These are phyloP conservation scores for Cyberlindnera nakhonratchasimensis DNA, from an alignment of 805 yeast species.

Conservation along the genomic window DNA sequence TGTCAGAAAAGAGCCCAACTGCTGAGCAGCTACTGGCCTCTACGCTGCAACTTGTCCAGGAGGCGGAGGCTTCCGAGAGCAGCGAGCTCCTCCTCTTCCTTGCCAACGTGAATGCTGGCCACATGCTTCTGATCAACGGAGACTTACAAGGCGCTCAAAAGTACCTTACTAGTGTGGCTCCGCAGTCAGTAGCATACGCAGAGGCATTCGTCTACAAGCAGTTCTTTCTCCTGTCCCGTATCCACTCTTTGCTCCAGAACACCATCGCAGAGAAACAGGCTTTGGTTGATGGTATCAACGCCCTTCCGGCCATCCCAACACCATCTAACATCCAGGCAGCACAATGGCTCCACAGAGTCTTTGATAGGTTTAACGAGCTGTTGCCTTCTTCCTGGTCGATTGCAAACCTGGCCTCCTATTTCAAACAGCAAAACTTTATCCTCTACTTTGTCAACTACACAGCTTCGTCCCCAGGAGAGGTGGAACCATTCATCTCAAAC, in stretches of 20 bases:
- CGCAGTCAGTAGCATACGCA: slow-evolving; percentile 1
- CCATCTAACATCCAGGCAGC: slow-evolving; percentile 22
- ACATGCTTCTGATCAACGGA: slow-evolving; percentile 2
- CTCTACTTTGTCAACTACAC: slow-evolving; percentile 14
- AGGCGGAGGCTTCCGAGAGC: not conserved
- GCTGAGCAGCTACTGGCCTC: not conserved
- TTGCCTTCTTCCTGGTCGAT: not conserved
- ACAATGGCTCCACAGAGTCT: slow-evolving; percentile 21
- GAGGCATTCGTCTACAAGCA: slow-evolving; percentile 16
- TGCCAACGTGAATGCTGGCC: slow-evolving; percentile 6
- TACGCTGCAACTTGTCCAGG: not conserved
- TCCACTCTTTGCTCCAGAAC: slow-evolving; percentile 4
- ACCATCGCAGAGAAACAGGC: slow-evolving; percentile 2
- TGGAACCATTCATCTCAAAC: slow-evolving; percentile 11
- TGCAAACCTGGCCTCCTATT: slow-evolving; percentile 5
- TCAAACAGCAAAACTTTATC: slow-evolving; percentile 18
- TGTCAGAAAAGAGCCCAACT: not conserved
- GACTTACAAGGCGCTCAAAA: slow-evolving; percentile 1
- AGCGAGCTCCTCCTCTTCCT: not conserved
- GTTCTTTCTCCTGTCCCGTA: slow-evolving; percentile 9
- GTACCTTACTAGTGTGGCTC: not conserved
- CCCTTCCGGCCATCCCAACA: slow-evolving; percentile 14
- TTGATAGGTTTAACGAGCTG: slow-evolving; percentile 6
- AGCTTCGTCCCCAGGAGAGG: slow-evolving; percentile 1
- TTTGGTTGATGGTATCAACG: slow-evolving; percentile 16